Evolutionary conservation across 495 filamentous ascomycete genomes (phyloP).

Genomic region (Tuber calosporum): DNA sequence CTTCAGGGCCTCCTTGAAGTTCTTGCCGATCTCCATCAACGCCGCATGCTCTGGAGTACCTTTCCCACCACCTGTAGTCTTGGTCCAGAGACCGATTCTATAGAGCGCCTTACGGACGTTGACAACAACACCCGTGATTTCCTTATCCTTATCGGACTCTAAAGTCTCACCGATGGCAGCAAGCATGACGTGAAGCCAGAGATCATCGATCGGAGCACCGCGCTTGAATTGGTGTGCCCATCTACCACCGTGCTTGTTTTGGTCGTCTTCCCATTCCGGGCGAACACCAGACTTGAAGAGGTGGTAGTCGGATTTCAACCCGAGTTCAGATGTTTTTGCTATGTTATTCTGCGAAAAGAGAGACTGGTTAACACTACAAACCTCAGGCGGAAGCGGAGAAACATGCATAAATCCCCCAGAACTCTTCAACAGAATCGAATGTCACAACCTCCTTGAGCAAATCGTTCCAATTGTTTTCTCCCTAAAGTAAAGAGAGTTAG

Average conservation of each 20-base stretch:
- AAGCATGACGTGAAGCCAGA: constrained; percentile 96
- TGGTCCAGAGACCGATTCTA: constrained; percentile 64
- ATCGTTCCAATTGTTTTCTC: constrained; percentile 95
- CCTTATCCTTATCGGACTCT: constrained; percentile 84
- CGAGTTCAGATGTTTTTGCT: constrained; percentile 85
- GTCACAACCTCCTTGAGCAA: constrained; percentile 96
- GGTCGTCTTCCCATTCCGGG: constrained; percentile 94
- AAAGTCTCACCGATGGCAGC: constrained; percentile 96
- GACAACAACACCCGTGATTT: constrained; percentile 98
- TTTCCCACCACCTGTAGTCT: constrained; percentile 30
- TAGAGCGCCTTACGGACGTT: constrained; percentile 98
- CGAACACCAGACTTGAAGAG: constrained; percentile 96
- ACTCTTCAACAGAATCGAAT: constrained; percentile 97
- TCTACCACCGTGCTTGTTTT: constrained; percentile 98
- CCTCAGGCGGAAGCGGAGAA: neutral
- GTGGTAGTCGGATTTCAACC: constrained; percentile 97
- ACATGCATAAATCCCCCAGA: constrained; percentile 98
- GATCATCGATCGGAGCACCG: constrained; percentile 77
- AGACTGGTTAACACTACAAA: constrained; percentile 19
- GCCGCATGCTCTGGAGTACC: constrained; percentile 14
- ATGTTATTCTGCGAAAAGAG: constrained; percentile 78
- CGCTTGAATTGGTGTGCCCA: constrained; percentile 97
- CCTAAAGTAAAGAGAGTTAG: constrained; percentile 9
- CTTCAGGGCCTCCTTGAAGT: constrained; percentile 84
- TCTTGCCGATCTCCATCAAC: constrained; percentile 69